Percentiles rank a stretch among this genome's conserved stretches.
Conservation (phyloP, 768 basidiomycete genomes). For the Lactarius tabidus region DNA sequence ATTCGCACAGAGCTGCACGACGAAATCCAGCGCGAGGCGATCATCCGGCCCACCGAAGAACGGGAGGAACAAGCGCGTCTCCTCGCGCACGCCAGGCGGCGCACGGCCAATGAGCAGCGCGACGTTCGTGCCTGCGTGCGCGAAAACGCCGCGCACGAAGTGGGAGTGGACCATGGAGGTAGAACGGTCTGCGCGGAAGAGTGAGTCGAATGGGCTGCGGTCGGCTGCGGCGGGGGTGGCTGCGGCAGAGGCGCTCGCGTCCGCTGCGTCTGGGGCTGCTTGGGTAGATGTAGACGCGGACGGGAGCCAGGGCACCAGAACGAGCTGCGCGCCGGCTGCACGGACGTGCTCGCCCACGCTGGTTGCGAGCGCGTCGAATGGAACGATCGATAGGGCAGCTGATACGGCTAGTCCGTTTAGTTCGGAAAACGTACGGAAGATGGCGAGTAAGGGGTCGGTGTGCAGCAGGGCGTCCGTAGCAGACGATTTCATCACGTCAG, state of each 20-base stretch:
- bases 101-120: slow-evolving; percentile 78
- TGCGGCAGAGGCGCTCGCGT: slow-evolving; percentile 18
- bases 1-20: slow-evolving; percentile 76
- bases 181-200: slow-evolving; percentile 49
- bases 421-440: slow-evolving; percentile 74
- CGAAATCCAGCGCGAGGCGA: slow-evolving; percentile 78
- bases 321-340: slow-evolving; percentile 58
- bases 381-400: slow-evolving; percentile 68
- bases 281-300: slow-evolving; percentile 28
- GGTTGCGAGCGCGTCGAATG: slow-evolving; percentile 66
- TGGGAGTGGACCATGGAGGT: slow-evolving; percentile 65
- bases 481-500: slow-evolving; percentile 62
- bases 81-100: slow-evolving; percentile 33
- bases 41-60: slow-evolving; percentile 97
- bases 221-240: slow-evolving; percentile 21
- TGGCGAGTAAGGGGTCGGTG: slow-evolving; percentile 66
- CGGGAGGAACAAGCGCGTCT: slow-evolving; percentile 71
- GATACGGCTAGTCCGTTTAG: slow-evolving; percentile 63
- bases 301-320: slow-evolving; percentile 80
- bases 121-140: slow-evolving; percentile 66
- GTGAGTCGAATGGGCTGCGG: slow-evolving; percentile 66
- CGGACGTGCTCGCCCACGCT: slow-evolving; percentile 67
- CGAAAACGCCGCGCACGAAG: slow-evolving; percentile 80
- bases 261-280: slow-evolving; percentile 3
- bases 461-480: slow-evolving; percentile 61